phyloP scores from a whole-genome alignment of 2,329 filamentous ascomycete genomes.

The Helminthosporium solani region DNA sequence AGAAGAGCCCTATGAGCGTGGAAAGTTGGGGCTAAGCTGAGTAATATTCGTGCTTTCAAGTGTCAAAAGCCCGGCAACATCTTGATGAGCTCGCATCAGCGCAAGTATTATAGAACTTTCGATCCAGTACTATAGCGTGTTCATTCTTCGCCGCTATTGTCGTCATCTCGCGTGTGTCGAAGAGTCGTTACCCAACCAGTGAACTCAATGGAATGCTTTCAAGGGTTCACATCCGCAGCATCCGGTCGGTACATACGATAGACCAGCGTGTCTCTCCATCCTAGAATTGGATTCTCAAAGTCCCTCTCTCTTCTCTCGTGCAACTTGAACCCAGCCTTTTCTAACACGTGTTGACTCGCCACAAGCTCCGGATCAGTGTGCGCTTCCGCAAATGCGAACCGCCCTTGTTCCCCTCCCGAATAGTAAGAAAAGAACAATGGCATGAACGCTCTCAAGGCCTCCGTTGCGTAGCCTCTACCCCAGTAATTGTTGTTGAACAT shows the following conservation, averaged over 20 bases:
- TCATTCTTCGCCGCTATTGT: too few species aligned
- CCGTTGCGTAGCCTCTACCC: slow-evolving; percentile 48
- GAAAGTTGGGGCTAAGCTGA: too few species aligned
- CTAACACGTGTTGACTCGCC: slow-evolving; percentile 58
- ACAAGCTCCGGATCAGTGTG: slow-evolving; percentile 53
- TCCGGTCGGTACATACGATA: slow-evolving; percentile 33
- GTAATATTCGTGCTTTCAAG: too few species aligned
- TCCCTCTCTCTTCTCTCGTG: slow-evolving; percentile 47
- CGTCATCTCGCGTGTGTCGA: too few species aligned
- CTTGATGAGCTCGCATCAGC: too few species aligned
- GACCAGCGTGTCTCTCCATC: slow-evolving; percentile 39
- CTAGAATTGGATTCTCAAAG: slow-evolving; percentile 40
- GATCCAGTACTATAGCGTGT: too few species aligned
- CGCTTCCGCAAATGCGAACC: slow-evolving; percentile 45
- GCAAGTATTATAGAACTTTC: too few species aligned
- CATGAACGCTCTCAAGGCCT: slow-evolving; percentile 46
- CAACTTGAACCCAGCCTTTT: slow-evolving; percentile 57
- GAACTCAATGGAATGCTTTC: not conserved
- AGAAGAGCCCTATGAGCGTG: too few species aligned
- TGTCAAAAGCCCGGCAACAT: too few species aligned
- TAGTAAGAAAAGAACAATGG: slow-evolving; percentile 44
- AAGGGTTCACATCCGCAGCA: not conserved
- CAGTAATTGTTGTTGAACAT: slow-evolving; percentile 43
- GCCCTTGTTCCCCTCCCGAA: slow-evolving; percentile 24
- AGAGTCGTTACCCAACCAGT: too few species aligned